phyloP scores from a whole-genome alignment of 345 rosid genomes.

The Citrus glauca region DNA sequence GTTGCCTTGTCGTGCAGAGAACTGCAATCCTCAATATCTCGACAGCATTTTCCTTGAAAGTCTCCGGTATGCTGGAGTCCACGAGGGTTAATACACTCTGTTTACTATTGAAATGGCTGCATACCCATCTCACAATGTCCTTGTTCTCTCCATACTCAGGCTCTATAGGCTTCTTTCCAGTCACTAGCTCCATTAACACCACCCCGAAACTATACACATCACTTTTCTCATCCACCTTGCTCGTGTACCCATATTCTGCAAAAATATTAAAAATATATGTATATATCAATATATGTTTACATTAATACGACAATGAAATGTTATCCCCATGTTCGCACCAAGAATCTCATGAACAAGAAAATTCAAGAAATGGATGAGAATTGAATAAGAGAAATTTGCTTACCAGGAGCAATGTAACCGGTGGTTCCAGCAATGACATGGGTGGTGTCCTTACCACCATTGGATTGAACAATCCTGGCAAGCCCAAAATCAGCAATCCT shows the following conservation, averaged over 20 bases:
- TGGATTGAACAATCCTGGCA: constrained; percentile 72
- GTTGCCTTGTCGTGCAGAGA: constrained; percentile 57
- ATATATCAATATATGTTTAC: too few relatives aligned
- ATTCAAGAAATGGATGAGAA: not conserved
- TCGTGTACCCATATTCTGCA: constrained; percentile 87
- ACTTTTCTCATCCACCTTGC: constrained; percentile 78
- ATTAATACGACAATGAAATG: not conserved
- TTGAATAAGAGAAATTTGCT: not conserved
- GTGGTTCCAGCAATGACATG: constrained; percentile 80
- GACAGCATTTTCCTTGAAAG: constrained; percentile 56
- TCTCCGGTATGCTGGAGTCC: constrained; percentile 59
- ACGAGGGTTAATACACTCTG: constrained; percentile 50
- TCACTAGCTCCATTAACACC: constrained; percentile 86
- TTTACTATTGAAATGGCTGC: constrained; percentile 52
- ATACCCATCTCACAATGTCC: constrained; percentile 77
- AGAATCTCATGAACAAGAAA: not conserved
- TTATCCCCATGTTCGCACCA: not conserved
- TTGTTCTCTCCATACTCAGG: constrained; percentile 69
- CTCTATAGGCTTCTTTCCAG: constrained; percentile 79
- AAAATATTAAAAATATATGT: not conserved
- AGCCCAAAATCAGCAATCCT: constrained; percentile 96
- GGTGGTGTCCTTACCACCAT: constrained; percentile 54
- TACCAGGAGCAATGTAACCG: constrained; percentile 99
- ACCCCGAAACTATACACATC: constrained; percentile 97
- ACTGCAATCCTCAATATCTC: constrained; percentile 67